Conservation (phyloP, 352 stramenopile species). For the Paralagenidium karlingii region DNA sequence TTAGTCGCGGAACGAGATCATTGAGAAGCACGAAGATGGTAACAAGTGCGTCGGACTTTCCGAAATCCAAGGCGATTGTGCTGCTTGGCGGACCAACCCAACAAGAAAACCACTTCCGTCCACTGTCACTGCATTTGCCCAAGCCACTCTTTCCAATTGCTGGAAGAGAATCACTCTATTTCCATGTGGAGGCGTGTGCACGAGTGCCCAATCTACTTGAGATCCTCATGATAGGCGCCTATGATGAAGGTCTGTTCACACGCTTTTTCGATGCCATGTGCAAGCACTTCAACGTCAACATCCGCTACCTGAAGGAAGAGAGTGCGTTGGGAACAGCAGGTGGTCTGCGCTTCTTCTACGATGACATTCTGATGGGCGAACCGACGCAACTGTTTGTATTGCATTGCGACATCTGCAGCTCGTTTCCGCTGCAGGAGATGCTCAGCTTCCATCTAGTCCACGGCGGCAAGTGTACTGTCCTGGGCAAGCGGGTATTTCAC, state of each 20-base stretch:
- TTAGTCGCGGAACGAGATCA: too few species aligned
- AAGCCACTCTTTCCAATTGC: slow-evolving; percentile 83
- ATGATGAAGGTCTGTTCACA: slow-evolving; percentile 81
- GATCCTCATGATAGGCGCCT: slow-evolving; percentile 83
- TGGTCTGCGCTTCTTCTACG: slow-evolving; percentile 70
- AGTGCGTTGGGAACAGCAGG: slow-evolving; percentile 75
- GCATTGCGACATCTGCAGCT: slow-evolving; percentile 82
- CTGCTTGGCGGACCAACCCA: slow-evolving; percentile 79
- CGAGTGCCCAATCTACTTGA: slow-evolving; percentile 74
- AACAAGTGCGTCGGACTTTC: too few species aligned
- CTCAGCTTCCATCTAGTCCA: slow-evolving; percentile 74
- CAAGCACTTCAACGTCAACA: slow-evolving; percentile 75
- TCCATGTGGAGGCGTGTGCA: slow-evolving; percentile 77
- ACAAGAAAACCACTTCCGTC: slow-evolving; percentile 80
- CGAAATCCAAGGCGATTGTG: slow-evolving; percentile 74
- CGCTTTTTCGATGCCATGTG: slow-evolving; percentile 79
- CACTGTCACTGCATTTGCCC: slow-evolving; percentile 72
- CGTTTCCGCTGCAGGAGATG: slow-evolving; percentile 82
- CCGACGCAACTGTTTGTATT: slow-evolving; percentile 68
- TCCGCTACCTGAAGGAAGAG: slow-evolving; percentile 69
- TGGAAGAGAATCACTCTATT: slow-evolving; percentile 79
- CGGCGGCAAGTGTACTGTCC: slow-evolving; percentile 50
- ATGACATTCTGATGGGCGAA: slow-evolving; percentile 71
- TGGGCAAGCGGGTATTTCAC: slow-evolving; percentile 81
- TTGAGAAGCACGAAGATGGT: neutral